A percentile compares a stretch with the other conserved stretches of the same genome.
Conservation (phyloP, 148 eudicot genomes). For the Amaranthus palmeri region DNA sequence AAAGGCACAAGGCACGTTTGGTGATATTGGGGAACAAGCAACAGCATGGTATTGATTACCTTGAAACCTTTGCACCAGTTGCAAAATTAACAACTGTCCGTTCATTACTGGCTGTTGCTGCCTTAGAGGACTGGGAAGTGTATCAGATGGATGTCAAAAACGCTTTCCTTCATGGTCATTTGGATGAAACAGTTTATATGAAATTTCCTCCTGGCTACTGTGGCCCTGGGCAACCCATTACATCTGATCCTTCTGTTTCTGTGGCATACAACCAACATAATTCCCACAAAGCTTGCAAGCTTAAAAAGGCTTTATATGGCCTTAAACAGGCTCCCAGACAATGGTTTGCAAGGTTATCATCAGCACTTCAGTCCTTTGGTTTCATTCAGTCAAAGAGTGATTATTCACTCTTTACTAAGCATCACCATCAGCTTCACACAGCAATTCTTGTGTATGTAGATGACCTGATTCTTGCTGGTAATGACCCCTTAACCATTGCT, state of each 20-base stretch:
- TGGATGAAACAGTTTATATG: not conserved
- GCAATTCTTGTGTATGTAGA: not conserved
- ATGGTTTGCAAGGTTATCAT: not conserved
- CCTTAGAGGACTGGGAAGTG: not conserved
- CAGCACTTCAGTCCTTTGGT: not conserved
- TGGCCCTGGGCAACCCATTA: not conserved
- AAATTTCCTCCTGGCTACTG: not conserved
- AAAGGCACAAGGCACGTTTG: not conserved
- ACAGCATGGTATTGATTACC: not conserved
- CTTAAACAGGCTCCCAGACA: not conserved
- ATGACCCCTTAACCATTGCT: not conserved
- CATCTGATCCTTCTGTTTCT: too few relatives aligned
- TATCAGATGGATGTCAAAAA: not conserved
- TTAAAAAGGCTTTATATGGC: not conserved
- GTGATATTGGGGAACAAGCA: not conserved
- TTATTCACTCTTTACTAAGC: not conserved
- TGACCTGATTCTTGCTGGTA: not conserved
- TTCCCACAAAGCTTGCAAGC: not conserved
- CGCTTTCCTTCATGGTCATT: not conserved
- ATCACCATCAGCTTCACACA: rapidly evolving
- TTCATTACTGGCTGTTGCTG: not conserved
- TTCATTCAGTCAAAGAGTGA: not conserved
- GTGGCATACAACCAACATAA: too few relatives aligned
- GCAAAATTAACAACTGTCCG: not conserved
- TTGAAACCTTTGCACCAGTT: not conserved